Base-by-base conservation (phyloP, 1,139 yeast genomes). In the Geotrichum klebahnii region DNA sequence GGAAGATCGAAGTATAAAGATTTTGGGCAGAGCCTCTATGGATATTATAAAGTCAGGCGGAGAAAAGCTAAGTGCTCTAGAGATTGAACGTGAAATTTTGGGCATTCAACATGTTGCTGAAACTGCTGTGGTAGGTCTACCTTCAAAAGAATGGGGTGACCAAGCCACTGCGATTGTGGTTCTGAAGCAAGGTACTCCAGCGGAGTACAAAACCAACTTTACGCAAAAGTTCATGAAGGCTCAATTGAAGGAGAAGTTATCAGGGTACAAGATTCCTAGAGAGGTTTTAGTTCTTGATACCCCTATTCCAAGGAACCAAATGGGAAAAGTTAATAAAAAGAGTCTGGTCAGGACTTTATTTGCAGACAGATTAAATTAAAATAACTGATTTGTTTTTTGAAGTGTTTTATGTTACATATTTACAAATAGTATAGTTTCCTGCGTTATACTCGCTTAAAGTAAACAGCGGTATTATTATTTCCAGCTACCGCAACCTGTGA, bases 401-500 rank as follows among this genome's bases (percentile, higher is more conserved):
- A 33, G 19, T 34, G 19, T 10, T 34, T 34, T 5, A 24, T 34
- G 19, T 24, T 20, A 10, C 19, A 10, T 34, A 16, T 10, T 5
- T 34, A 9, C 38, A 34, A 5, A 34, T 34, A n/a, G n/a, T n/a
- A 34, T 16, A 5, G 6, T n/a, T 32, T 32, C n/a, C 26, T 23
- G 23, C 5, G 8, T 37, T 33, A 48, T 22, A 28, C 42, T 10
- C 45, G 53, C 40, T 49, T 53, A 46, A 55, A 84, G 65, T 71
- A 85, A 38, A 86, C 75, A 28, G 85, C 90, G 23, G 86, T 77
- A 38, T 78, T 71, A 46, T 75, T 73, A 17, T 72, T 78, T 9
- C 92, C 89, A 3, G 90, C 85, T 40, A 74, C 76, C 2, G 84
- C 63, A 5, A 73, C 78, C 64, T 84, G 92, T 46, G 77, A 76